These are phyloP conservation scores for Coemansia nantahalensis DNA, from an alignment of 192 early-diverging fungal genomes.

Conservation along the genomic window DNA sequence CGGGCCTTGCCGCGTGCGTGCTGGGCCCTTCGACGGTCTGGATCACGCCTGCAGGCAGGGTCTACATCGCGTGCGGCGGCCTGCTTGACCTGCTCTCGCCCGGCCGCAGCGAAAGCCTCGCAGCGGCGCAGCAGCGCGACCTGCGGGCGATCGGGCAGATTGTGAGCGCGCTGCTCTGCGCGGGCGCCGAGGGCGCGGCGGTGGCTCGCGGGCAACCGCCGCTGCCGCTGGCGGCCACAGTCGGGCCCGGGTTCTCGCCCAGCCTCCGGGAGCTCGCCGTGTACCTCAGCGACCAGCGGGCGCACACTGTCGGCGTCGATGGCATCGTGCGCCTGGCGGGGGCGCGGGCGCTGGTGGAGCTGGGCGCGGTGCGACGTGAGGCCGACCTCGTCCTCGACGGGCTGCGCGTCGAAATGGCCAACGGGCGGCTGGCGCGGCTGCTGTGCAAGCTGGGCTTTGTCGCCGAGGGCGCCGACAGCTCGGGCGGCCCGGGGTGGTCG, in stretches of 20 bases:
- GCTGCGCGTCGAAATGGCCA: constrained; percentile 82
- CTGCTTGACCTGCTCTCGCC: constrained; percentile 36
- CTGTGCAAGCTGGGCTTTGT: constrained; percentile 92
- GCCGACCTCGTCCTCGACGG: constrained; percentile 79
- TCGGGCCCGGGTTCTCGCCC: constrained; percentile 61
- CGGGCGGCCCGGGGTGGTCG: constrained; percentile 89
- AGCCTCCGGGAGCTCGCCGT: constrained; percentile 81
- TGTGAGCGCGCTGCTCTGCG: constrained; percentile 18
- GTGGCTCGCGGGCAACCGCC: constrained; percentile 44
- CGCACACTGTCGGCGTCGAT: constrained; percentile 35
- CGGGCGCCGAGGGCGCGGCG: constrained; percentile 16
- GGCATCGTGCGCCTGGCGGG: constrained; percentile 49
- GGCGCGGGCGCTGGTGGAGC: constrained; percentile 40
- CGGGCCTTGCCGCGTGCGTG: constrained; percentile 73
- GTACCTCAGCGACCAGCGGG: constrained; percentile 46
- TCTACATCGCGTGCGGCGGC: constrained; percentile 34
- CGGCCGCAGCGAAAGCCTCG: constrained; percentile 7
- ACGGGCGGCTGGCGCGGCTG: constrained; percentile 85
- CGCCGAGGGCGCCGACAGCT: constrained; percentile 82
- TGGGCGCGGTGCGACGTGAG: constrained; percentile 48
- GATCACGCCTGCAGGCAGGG: constrained; percentile 79
- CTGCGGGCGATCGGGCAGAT: constrained; percentile 37
- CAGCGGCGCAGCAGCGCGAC: constrained; percentile 28
- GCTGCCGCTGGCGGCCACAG: constrained; percentile 67
- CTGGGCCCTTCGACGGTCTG: constrained; percentile 84